Evolutionary conservation across 768 basidiomycete species (phyloP).

Genomic region (Lepiota brunneoincarnata): DNA sequence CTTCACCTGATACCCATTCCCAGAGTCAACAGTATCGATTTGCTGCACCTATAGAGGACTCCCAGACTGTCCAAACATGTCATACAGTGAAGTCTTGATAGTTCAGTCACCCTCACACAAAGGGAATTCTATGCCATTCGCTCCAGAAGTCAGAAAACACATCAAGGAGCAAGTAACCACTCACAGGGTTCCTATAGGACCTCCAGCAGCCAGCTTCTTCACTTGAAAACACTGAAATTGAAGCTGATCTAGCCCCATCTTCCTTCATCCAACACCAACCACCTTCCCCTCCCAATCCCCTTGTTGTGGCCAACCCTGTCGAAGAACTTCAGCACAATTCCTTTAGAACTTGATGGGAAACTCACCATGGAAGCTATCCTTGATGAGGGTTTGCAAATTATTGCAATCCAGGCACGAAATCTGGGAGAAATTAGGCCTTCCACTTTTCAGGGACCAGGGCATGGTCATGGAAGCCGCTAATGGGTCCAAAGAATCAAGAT

Average conservation of each 20-base stretch:
- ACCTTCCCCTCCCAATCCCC: neutral
- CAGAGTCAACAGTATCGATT: conserved; percentile 12
- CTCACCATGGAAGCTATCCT: conserved; percentile 12
- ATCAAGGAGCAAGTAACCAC: conserved; percentile 14
- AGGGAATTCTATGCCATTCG: conserved; percentile 16
- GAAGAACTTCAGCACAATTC: conserved; percentile 13
- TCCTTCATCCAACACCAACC: neutral
- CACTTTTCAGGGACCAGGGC: conserved; percentile 12
- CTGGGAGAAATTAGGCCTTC: conserved; percentile 15
- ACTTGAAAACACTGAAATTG: neutral
- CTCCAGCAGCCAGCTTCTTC: neutral
- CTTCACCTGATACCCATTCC: no score
- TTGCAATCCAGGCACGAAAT: conserved; percentile 7
- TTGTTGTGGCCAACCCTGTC: conserved; percentile 11
- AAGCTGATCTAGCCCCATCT: neutral
- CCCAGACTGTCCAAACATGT: neutral
- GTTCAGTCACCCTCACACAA: conserved; percentile 11
- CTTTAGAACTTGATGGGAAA: conserved; percentile 8
- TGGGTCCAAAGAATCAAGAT: no score
- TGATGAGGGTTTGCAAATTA: no score
- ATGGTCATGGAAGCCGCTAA: no score
- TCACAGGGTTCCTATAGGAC: neutral
- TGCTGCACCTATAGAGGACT: conserved; percentile 12
- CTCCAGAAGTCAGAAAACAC: conserved; percentile 11
- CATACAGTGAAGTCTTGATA: conserved; percentile 7